Evolutionary conservation across 2,329 filamentous ascomycete species (phyloP).

Genomic region (Penicillium sclerotiorum): DNA sequence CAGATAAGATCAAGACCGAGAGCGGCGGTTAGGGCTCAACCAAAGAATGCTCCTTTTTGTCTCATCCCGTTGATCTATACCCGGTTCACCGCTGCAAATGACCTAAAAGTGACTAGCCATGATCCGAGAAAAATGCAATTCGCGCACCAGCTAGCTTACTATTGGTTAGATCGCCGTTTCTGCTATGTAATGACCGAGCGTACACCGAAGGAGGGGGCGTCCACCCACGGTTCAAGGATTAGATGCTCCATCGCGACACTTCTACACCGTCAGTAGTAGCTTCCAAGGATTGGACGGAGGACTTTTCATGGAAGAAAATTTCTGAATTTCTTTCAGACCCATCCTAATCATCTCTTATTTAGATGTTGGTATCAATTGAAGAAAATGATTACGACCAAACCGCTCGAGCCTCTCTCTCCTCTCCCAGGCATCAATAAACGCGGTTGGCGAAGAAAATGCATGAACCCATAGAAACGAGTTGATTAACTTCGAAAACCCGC

Average conservation of each 20-base stretch:
- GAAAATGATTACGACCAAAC: too few species aligned
- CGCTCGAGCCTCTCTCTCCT: not conserved
- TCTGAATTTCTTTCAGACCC: too few species aligned
- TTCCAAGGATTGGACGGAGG: not conserved
- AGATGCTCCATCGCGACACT: conserved; percentile 7
- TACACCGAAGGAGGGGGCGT: conserved; percentile 8
- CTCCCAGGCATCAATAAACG: conserved; percentile 8
- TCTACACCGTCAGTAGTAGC: not conserved
- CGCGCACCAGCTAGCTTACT: not conserved
- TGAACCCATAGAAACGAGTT: conserved; percentile 1
- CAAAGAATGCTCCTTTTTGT: conserved; percentile 3
- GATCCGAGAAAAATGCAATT: conserved; percentile 9
- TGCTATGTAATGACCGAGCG: conserved; percentile 24
- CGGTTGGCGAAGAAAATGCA: conserved; percentile 6
- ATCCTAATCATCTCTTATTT: too few species aligned
- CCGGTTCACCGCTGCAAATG: conserved; percentile 13
- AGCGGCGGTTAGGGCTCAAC: conserved; percentile 9
- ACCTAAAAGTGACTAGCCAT: conserved; percentile 3
- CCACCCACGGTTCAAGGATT: conserved; percentile 20
- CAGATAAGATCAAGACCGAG: conserved; percentile 30
- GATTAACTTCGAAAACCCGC: conserved; percentile 1
- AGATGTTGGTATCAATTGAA: too few species aligned
- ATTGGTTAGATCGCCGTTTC: conserved; percentile 21
- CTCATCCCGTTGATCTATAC: conserved; percentile 26
- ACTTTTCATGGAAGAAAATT: too few species aligned